Conservation (phyloP, 2,329 filamentous ascomycete species). For the Periconia sp. region DNA sequence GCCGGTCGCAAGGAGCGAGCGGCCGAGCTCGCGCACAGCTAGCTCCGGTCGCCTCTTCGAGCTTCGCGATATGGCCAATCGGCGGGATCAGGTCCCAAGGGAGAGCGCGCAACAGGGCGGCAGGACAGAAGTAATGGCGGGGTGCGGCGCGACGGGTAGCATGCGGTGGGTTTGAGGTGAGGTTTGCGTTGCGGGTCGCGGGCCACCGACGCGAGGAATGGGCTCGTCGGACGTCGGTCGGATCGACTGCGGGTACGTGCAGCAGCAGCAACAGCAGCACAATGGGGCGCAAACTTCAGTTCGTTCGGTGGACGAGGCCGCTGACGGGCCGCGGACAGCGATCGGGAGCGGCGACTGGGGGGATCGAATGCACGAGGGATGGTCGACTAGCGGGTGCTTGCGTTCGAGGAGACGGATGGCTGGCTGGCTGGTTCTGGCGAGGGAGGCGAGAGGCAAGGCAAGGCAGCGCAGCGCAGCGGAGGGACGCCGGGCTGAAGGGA, state of each 20-base stretch:
- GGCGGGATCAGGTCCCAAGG: slow-evolving; percentile 15
- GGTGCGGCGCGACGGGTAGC: slow-evolving; percentile 26
- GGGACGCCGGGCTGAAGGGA: slow-evolving; percentile 3
- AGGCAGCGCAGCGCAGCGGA: slow-evolving; percentile 15
- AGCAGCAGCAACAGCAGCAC: no score
- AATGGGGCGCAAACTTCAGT: slow-evolving; percentile 19
- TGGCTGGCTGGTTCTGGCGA: no score
- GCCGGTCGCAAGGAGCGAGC: slow-evolving; percentile 37
- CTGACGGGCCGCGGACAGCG: slow-evolving; percentile 7
- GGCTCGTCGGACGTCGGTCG: no score
- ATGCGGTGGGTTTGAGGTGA: slow-evolving; percentile 21
- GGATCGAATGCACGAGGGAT: slow-evolving; percentile 16
- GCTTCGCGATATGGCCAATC: slow-evolving; percentile 29
- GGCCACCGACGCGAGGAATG: no score
- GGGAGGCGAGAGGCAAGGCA: no score
- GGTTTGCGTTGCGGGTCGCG: slow-evolving; percentile 15
- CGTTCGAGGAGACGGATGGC: no score
- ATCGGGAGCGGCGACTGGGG: slow-evolving; percentile 4
- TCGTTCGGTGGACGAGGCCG: slow-evolving; percentile 13
- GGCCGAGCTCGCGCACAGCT: slow-evolving; percentile 37
- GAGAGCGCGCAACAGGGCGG: no score
- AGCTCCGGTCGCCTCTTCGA: slow-evolving; percentile 15
- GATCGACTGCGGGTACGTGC: no score
- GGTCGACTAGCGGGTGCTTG: no score
- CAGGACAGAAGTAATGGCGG: no score